A percentile compares a stretch with the other conserved stretches of the same genome.
phyloP scores from a whole-genome alignment of 441 rosid genomes.

The Arabidopsis hybrid region DNA sequence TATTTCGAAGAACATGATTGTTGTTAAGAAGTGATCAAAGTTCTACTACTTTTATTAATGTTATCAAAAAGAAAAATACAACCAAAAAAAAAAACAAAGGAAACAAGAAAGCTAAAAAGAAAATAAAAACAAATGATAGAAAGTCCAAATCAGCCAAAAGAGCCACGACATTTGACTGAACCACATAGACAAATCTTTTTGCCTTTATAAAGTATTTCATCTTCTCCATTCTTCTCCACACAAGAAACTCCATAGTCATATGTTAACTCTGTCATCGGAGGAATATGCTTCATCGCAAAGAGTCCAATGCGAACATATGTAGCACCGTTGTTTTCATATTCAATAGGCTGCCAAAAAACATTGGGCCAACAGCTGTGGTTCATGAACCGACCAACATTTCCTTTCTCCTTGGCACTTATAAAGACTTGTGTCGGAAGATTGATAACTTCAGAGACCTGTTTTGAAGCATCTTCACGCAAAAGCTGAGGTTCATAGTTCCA shows the following conservation, averaged over 20 bases:
- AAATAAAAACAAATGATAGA: not conserved
- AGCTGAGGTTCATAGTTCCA: constrained; percentile 43
- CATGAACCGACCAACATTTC: constrained; percentile 58
- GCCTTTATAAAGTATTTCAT: not conserved
- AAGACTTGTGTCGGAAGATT: not conserved
- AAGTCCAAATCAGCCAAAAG: constrained; percentile 17
- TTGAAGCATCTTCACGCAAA: constrained; percentile 5
- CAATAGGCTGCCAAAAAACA: constrained; percentile 58
- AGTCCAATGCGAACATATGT: constrained; percentile 44
- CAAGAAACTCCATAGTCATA: constrained; percentile 49
- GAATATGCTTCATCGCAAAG: constrained; percentile 49
- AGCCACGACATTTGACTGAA: constrained; percentile 4
- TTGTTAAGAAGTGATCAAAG: too few species aligned
- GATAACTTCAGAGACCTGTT: constrained; percentile 4
- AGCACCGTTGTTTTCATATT: constrained; percentile 13
- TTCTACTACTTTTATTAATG: too few species aligned
- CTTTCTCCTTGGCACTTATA: constrained; percentile 42
- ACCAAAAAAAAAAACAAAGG: too few species aligned
- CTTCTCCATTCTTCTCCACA: not conserved
- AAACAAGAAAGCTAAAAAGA: not conserved
- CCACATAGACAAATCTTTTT: constrained; percentile 13
- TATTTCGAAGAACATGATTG: too few species aligned
- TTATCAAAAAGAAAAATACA: too few species aligned
- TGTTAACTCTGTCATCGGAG: constrained; percentile 55
- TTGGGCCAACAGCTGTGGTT: constrained; percentile 59